These are phyloP conservation scores for Thoreauomyces humboldtii DNA, from an alignment of 192 early-diverging fungal genomes.

Conservation along the genomic window DNA sequence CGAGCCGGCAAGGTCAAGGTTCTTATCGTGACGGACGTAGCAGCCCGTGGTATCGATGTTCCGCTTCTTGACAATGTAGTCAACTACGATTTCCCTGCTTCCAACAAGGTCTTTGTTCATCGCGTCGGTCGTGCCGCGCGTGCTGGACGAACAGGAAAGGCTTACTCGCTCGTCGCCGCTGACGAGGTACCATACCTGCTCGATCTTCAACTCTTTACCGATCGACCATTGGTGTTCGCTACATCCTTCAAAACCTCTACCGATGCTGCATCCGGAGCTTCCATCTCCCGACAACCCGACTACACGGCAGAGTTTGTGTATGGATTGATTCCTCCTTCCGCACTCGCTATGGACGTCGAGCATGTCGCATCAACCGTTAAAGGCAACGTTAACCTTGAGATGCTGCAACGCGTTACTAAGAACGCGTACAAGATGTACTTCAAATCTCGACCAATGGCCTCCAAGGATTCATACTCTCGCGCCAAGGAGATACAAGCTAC, in stretches of 20 bases:
- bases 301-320: slow-evolving; percentile 76
- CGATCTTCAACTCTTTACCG: slow-evolving; percentile 90
- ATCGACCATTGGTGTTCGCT: slow-evolving; percentile 66
- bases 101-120: slow-evolving; percentile 94
- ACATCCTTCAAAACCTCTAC: slow-evolving; percentile 16
- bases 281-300: slow-evolving; percentile 24
- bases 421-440: slow-evolving; percentile 88
- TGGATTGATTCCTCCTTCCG: slow-evolving; percentile 70
- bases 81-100: slow-evolving; percentile 93
- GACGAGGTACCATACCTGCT: slow-evolving; percentile 93
- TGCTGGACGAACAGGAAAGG: slow-evolving; percentile 90
- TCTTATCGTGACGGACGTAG: slow-evolving; percentile 94
- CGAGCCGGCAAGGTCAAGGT: slow-evolving; percentile 73
- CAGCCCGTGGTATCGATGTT: slow-evolving; percentile 99
- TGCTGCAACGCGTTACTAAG: slow-evolving; percentile 59
- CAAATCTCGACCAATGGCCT: slow-evolving; percentile 77
- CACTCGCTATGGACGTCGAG: slow-evolving; percentile 71
- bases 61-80: slow-evolving; percentile 95
- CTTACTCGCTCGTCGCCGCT: slow-evolving; percentile 78
- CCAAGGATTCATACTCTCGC: slow-evolving; percentile 80
- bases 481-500: slow-evolving; percentile 78
- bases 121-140: slow-evolving; percentile 94
- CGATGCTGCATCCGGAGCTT: neutral
- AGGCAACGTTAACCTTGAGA: slow-evolving; percentile 62
- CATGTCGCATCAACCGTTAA: slow-evolving; percentile 64